These are phyloP conservation scores for Skeletonema menzelii DNA, from an alignment of 108 stramenopile species.

Conservation along the genomic window DNA sequence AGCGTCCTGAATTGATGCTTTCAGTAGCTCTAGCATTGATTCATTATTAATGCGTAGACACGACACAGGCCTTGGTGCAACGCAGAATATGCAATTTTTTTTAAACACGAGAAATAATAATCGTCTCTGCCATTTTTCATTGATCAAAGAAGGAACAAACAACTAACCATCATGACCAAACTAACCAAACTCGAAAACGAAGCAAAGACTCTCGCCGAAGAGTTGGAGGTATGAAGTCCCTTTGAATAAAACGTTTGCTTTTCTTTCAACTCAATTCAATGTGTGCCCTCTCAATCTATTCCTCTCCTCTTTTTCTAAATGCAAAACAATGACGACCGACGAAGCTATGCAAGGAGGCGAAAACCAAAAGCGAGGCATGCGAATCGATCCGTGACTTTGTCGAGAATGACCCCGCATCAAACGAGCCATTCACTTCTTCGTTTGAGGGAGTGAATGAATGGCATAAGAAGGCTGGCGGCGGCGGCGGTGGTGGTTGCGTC, in stretches of 20 bases:
- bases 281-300: neutral
- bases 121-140: too few species aligned
- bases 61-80: too few species aligned
- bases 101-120: too few species aligned
- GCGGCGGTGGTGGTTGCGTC: neutral
- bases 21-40: neutral
- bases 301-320: neutral
- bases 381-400: neutral
- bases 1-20: neutral
- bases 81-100: too few species aligned
- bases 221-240: neutral
- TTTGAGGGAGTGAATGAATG: slow-evolving; percentile 10
- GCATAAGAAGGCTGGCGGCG: slow-evolving; percentile 4
- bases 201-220: slow-evolving; percentile 1
- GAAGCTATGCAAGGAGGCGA: neutral
- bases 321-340: neutral
- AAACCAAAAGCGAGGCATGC: neutral
- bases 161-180: neutral
- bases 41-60: too few species aligned
- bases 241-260: neutral
- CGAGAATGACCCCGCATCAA: neutral
- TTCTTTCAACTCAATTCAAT: neutral
- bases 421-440: neutral
- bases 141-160: too few species aligned
- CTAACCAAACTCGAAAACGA: neutral